phyloP scores from a whole-genome alignment of 2,329 filamentous ascomycete species.

The Pseudogymnoascus sp. region DNA sequence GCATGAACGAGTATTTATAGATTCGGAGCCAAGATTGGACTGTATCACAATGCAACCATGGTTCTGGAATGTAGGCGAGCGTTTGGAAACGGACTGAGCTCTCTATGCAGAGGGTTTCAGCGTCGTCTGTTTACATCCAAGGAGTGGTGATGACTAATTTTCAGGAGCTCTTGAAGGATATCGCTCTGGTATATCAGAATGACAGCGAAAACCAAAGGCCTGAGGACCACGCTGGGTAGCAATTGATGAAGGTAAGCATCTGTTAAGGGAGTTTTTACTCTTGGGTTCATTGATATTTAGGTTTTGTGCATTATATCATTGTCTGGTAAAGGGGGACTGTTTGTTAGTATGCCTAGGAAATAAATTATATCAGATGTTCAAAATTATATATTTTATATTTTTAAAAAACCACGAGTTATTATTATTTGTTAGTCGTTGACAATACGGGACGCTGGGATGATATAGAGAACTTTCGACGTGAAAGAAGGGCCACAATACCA shows the following conservation, averaged over 20 bases:
- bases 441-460: too few species aligned
- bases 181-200: not conserved
- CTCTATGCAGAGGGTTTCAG: not conserved
- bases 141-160: not conserved
- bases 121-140: not conserved
- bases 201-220: not conserved
- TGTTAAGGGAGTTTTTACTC: not conserved
- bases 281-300: not conserved
- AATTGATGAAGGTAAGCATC: not conserved
- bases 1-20: slow-evolving; percentile 9
- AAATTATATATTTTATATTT: not conserved
- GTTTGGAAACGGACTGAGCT: not conserved
- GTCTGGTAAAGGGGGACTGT: not conserved
- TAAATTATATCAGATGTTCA: not conserved
- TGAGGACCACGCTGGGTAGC: too few species aligned
- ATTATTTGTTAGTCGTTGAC: too few species aligned
- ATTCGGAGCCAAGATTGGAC: not conserved
- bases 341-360: not conserved
- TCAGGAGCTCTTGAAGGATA: not conserved
- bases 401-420: not conserved
- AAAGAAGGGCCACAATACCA: too few species aligned
- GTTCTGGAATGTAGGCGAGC: not conserved
- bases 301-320: not conserved
- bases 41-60: not conserved
- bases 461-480: too few species aligned